Base-by-base conservation (phyloP, 139 green algal genomes). In the Coelastrella sp. region DNA sequence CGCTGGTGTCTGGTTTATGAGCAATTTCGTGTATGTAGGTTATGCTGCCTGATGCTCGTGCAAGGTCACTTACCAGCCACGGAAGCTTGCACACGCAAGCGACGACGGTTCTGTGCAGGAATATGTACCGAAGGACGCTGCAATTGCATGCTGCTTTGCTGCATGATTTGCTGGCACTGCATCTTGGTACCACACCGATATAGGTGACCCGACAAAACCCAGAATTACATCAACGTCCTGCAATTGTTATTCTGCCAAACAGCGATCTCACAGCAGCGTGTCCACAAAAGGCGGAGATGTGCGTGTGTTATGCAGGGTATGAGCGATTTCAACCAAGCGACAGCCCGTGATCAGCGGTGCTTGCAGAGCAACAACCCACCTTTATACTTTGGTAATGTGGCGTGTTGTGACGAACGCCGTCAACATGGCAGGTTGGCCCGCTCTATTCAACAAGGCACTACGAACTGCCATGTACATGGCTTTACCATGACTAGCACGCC, bases 1-100 rank as follows among this genome's bases (percentile, higher is more conserved):
- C n/a, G n/a, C n/a, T n/a, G n/a, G n/a, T n/a, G n/a, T n/a, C n/a
- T n/a, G n/a, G n/a, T n/a, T n/a, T n/a, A n/a, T n/a, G n/a, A n/a
- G n/a, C n/a, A n/a, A n/a, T n/a, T n/a, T n/a, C n/a, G n/a, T n/a
- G 64, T 77, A 38, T 37, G 40, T 77, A 57, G 68, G 68, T 77
- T 77, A 59, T 45, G 41, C n/a, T n/a, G n/a, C 9, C 45, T 15
- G 69, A 53, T 79, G 69, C 38, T 41, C 8, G 25, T 8, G 11
- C 62, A 19, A 30, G 53, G 35, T 5, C 60, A 0, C 81, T 81
- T 68, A 86, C 81, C 68, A 59, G 81, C 81, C 2, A 81, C 67
- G 8, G 81, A 71, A 5, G 81, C 81, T 4, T 40, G 37, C 27
- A 86, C 81, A 7, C 11, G n/a, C n/a, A 81, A 2, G 37, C 37